Base-by-base conservation (phyloP, 805 yeast genomes). In the Wickerhamiella alocasiicola region DNA sequence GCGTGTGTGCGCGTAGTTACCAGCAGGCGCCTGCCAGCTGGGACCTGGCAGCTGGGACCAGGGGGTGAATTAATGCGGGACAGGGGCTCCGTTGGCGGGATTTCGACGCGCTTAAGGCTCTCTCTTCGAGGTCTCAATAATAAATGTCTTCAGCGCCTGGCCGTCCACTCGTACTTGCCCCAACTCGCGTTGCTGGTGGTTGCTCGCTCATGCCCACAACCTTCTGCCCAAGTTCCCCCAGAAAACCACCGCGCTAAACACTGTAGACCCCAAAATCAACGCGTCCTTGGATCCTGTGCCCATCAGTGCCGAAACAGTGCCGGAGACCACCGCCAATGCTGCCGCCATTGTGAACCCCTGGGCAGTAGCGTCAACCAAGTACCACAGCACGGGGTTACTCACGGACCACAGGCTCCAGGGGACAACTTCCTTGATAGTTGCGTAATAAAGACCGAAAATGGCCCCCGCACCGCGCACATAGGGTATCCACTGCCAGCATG, bases 351-450 rank as follows among this genome's bases (percentile, higher is more conserved):
- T 44, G 41, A 64, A 55, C 18, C 68, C 68, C 46, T 55, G 55
- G 12, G 54, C 39, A 5, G 66, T 55, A 17, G 56, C 51, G 42
- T 64, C 67, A 25, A 61, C 46, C 6, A 62, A 51, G 36, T 51
- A 57, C 68, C 68, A 64, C 42, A 64, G 44, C 19, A 56, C 53
- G 9, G 68, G 68, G 43, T 58, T 61, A 13, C 61, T 54, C 35
- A 62, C 46, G 6, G 59, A 59, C 57, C 63, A 56, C 24, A 56
- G 55, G 26, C 51, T 46, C 3, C 62, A 59, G 1, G 63, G 63
- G 16, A 54, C 37, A 9, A 57, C 52, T 21, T 63, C 52, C 44
- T 60, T 59, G 12, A 62, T 55, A 16, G 61, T 53, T 17, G 65
- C 64, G 40, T 63, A 63, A 9, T 61, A 50, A 9, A 63, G 55